Evolutionary conservation across 148 eudicot species (phyloP).

Genomic region (Rheum nobile): DNA sequence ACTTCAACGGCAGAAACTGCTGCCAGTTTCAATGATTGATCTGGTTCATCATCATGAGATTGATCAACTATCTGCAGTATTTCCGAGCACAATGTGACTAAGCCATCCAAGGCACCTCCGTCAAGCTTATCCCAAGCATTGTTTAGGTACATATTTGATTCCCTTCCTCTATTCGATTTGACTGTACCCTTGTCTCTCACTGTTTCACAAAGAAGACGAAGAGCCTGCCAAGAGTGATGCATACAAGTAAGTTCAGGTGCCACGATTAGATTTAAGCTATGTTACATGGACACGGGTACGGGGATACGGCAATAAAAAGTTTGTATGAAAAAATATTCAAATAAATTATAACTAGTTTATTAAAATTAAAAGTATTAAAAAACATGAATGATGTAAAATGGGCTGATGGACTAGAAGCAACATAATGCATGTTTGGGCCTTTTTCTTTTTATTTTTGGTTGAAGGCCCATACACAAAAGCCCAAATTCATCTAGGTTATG

Average conservation of each 20-base stretch:
- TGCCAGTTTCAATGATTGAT: constrained; percentile 39
- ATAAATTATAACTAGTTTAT: too few relatives aligned
- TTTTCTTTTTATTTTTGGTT: too few relatives aligned
- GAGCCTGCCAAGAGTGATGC: constrained; percentile 33
- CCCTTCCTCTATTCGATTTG: constrained; percentile 30
- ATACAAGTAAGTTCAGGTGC: not conserved
- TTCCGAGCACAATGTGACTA: constrained; percentile 42
- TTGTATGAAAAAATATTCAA: too few relatives aligned
- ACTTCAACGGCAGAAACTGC: constrained; percentile 69
- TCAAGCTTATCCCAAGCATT: constrained; percentile 57
- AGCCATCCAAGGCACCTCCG: constrained; percentile 37
- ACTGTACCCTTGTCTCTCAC: constrained; percentile 32
- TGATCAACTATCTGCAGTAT: constrained; percentile 55
- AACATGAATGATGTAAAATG: too few relatives aligned
- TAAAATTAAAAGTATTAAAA: too few relatives aligned
- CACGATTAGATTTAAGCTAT: too few relatives aligned
- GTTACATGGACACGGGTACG: too few relatives aligned
- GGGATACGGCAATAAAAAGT: too few relatives aligned
- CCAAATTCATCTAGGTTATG: too few relatives aligned
- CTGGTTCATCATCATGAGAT: constrained; percentile 18
- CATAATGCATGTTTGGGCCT: too few relatives aligned
- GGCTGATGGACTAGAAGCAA: too few relatives aligned
- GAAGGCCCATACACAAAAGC: too few relatives aligned
- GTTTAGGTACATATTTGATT: constrained; percentile 18
- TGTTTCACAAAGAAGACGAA: constrained; percentile 61